A percentile compares a stretch with the other conserved stretches of the same genome.
Conservation (phyloP, 1,284 basidiomycete genomes). For the Cutaneotrichosporon spelunceum region DNA sequence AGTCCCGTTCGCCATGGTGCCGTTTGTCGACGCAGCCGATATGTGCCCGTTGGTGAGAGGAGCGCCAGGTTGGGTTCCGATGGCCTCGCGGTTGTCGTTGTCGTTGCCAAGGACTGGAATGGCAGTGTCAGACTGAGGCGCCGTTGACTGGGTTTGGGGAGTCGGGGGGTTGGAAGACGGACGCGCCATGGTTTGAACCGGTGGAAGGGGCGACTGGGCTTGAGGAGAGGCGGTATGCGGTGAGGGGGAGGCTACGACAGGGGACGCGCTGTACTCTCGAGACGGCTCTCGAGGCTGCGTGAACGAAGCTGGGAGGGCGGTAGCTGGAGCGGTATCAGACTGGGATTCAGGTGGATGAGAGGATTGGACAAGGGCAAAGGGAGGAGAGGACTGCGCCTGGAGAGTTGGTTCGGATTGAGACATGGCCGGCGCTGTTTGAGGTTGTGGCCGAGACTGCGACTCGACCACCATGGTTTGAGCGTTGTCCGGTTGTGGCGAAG, state of each 20-base stretch:
- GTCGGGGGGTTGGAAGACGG: background rate
- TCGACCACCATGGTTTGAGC: background rate
- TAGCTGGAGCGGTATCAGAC: background rate
- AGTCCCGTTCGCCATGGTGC: background rate
- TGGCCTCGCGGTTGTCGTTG: background rate
- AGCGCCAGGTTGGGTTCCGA: background rate
- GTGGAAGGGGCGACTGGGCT: background rate
- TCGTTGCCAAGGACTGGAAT: background rate
- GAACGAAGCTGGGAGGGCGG: background rate
- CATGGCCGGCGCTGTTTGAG: background rate
- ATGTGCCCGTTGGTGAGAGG: constrained; percentile 1
- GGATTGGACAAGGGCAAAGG: background rate
- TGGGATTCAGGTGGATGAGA: background rate
- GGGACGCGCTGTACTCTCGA: background rate
- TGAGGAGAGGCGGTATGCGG: background rate
- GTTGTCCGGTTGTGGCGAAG: constrained; percentile 16
- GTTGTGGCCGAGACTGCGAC: constrained; percentile 7
- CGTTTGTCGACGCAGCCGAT: background rate
- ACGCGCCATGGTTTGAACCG: background rate
- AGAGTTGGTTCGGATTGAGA: background rate
- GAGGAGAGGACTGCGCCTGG: background rate
- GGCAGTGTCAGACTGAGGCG: background rate
- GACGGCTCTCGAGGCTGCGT: background rate
- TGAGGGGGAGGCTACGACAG: background rate
- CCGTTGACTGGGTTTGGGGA: background rate